Evolutionary conservation across 805 yeast species (phyloP).

Genomic region (Suhomyces canberraensis): DNA sequence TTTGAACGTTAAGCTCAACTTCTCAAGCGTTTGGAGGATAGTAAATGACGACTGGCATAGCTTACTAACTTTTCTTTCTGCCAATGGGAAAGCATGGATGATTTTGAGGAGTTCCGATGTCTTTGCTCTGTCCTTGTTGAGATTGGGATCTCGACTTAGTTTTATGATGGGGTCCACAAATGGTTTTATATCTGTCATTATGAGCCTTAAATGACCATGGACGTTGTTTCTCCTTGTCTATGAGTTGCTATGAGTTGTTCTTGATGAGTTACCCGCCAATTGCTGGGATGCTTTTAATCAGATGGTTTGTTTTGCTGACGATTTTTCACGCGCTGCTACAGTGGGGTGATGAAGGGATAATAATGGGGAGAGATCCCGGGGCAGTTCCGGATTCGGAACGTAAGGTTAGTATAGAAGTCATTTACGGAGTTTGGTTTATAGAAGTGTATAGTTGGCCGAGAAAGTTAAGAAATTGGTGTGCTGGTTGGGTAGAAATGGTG

Average conservation of each 20-base stretch:
- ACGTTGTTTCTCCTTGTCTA: background rate
- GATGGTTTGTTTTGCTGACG: conserved; percentile 2
- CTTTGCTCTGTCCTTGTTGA: conserved; percentile 40
- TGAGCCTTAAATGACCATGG: too few relatives aligned
- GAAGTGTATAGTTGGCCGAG: too few relatives aligned
- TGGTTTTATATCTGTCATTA: conserved; percentile 20
- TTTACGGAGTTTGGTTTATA: too few relatives aligned
- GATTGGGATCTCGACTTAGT: conserved; percentile 47
- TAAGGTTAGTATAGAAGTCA: too few relatives aligned
- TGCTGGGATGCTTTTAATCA: too few relatives aligned
- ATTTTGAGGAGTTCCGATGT: conserved; percentile 37
- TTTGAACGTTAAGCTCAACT: conserved; percentile 42
- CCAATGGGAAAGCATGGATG: conserved; percentile 42
- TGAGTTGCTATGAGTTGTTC: too few relatives aligned
- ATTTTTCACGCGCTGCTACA: background rate
- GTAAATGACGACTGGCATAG: conserved; percentile 48
- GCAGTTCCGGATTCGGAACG: too few relatives aligned
- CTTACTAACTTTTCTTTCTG: conserved; percentile 43
- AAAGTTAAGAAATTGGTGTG: too few relatives aligned
- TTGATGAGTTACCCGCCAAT: too few relatives aligned
- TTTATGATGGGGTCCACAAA: conserved; percentile 48
- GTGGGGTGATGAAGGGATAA: too few relatives aligned
- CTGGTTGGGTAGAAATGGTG: too few relatives aligned
- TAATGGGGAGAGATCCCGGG: too few relatives aligned
- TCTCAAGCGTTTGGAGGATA: conserved; percentile 49